phyloP scores from a whole-genome alignment of 225 moss, liverwort and hornwort species.

The Marchantia paleacea region DNA sequence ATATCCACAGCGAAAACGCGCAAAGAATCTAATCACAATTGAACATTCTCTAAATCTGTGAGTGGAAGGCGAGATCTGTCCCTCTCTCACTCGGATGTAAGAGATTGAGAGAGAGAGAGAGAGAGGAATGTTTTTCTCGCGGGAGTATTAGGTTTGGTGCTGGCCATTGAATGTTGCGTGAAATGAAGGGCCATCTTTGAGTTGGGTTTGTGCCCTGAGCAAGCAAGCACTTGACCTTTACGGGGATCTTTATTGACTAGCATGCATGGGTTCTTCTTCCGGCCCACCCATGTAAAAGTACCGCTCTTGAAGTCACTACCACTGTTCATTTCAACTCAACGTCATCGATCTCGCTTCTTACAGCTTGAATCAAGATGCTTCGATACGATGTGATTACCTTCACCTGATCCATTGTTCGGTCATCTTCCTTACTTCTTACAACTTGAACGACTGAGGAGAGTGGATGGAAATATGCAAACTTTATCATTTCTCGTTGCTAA shows the following conservation, averaged over 20 bases:
- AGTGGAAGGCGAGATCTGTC: not conserved
- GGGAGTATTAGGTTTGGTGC: not conserved
- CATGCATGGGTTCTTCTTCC: not conserved
- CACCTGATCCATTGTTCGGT: not conserved
- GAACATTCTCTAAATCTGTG: not conserved
- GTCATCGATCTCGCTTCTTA: not conserved
- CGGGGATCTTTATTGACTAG: not conserved
- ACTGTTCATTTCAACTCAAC: not conserved
- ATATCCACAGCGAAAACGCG: slow-evolving; percentile 12
- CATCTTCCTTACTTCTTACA: too few species aligned
- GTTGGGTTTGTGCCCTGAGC: not conserved
- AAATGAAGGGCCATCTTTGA: not conserved
- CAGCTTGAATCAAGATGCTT: not conserved
- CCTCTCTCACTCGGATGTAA: not conserved
- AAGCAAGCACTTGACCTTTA: not conserved
- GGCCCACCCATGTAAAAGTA: not conserved
- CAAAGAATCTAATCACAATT: slow-evolving; percentile 4
- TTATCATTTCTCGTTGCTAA: too few species aligned
- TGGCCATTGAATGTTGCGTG: not conserved
- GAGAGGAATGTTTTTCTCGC: not conserved
- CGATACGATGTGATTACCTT: not conserved
- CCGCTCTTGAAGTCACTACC: not conserved
- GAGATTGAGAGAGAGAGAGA: not conserved
- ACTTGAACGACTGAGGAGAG: too few species aligned
- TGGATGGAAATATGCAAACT: too few species aligned